Evolutionary conservation across 2,329 filamentous ascomycete species (phyloP).

Genomic region (Pestalotiopsis sp.): DNA sequence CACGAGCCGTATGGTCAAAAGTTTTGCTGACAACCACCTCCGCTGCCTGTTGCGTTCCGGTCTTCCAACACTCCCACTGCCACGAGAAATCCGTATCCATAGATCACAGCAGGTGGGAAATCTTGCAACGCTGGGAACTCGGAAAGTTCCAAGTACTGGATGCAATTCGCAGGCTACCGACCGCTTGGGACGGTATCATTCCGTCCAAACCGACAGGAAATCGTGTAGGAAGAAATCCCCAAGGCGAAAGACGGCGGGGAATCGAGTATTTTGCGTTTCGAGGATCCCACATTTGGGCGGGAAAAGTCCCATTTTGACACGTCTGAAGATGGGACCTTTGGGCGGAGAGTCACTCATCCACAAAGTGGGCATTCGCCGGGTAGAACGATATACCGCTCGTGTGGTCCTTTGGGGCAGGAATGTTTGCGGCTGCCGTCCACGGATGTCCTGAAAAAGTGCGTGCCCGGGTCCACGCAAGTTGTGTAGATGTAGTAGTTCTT

Average conservation of each 20-base stretch:
- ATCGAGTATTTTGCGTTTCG: background rate
- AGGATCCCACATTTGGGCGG: background rate
- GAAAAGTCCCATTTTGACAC: background rate
- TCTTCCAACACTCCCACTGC: too few species aligned
- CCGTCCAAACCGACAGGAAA: background rate
- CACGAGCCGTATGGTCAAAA: too few species aligned
- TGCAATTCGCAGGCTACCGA: background rate
- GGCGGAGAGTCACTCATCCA: conserved; percentile 21
- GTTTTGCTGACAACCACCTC: too few species aligned
- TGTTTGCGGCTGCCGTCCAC: conserved; percentile 64
- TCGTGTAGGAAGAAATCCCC: background rate
- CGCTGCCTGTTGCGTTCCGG: too few species aligned
- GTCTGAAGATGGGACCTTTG: background rate
- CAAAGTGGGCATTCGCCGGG: conserved; percentile 64
- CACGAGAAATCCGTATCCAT: too few species aligned
- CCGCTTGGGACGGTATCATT: background rate
- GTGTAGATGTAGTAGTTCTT: conserved; percentile 81
- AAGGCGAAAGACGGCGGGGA: too few species aligned
- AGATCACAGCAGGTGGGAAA: too few species aligned
- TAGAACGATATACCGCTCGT: conserved; percentile 74
- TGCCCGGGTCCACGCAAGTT: conserved; percentile 66
- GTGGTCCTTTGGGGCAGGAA: conserved; percentile 64
- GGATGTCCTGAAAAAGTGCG: conserved; percentile 71
- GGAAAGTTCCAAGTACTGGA: background rate
- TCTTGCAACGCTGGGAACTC: too few species aligned